Conservation (phyloP, 2,329 filamentous ascomycete genomes). For the Colletotrichum ledebouriae region DNA sequence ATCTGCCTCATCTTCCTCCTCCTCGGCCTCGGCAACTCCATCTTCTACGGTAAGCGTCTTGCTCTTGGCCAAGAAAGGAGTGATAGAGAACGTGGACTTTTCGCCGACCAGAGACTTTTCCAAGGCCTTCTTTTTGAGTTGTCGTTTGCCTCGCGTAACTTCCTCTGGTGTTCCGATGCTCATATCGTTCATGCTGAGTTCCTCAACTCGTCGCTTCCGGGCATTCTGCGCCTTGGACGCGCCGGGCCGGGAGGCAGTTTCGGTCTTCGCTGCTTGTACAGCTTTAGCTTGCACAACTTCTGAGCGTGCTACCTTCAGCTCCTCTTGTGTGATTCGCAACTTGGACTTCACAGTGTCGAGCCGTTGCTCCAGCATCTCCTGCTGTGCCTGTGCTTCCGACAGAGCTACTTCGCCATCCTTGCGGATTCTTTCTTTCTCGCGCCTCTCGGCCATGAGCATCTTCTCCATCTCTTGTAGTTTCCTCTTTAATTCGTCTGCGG, state of each 20-base stretch:
- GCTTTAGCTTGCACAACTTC: constrained; percentile 54
- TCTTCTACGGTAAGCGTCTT: constrained; percentile 62
- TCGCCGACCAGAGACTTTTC: constrained; percentile 77
- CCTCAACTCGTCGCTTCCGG: constrained; percentile 62
- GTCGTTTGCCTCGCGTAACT: constrained; percentile 56
- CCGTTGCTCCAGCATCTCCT: constrained; percentile 77
- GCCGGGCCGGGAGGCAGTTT: not conserved
- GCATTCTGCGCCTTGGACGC: constrained; percentile 50
- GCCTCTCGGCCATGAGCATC: constrained; percentile 56
- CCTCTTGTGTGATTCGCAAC: constrained; percentile 76
- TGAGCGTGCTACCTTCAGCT: constrained; percentile 71
- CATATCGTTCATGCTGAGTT: constrained; percentile 60
- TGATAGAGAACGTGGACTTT: constrained; percentile 94
- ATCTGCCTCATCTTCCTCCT: constrained; percentile 48
- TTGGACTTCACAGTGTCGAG: constrained; percentile 78
- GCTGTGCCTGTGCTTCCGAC: constrained; percentile 72
- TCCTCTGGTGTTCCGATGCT: constrained; percentile 62
- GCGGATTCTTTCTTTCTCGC: constrained; percentile 60
- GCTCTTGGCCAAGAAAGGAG: constrained; percentile 88
- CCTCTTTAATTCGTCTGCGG: constrained; percentile 56
- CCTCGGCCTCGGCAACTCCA: constrained; percentile 54
- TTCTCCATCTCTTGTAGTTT: constrained; percentile 53
- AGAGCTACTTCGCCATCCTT: constrained; percentile 66
- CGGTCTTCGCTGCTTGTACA: constrained; percentile 43
- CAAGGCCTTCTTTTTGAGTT: constrained; percentile 68